Evolutionary conservation across 2,329 filamentous ascomycete genomes (phyloP).

Genomic region (Paecilomyces dactylethromorphus): DNA sequence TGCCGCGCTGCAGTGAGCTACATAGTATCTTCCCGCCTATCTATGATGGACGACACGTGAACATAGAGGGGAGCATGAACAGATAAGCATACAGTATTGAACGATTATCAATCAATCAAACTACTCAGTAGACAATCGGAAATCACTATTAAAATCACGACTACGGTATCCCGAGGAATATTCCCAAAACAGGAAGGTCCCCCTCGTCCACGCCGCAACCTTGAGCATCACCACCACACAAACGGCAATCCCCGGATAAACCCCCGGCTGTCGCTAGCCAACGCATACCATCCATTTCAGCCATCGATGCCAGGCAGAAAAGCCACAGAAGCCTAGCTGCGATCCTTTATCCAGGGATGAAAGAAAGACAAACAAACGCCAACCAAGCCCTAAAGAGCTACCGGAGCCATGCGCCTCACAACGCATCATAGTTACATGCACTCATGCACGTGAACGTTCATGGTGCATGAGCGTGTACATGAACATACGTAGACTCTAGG

Average conservation of each 20-base stretch:
- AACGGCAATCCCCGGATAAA: background rate
- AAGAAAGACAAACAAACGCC: background rate
- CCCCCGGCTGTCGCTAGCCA: background rate
- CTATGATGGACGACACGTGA: no score
- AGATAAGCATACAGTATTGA: no score
- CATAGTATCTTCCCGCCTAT: no score
- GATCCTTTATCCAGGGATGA: background rate
- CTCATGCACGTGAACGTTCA: background rate
- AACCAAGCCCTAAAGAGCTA: background rate
- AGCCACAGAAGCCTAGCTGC: background rate
- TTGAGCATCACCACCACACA: background rate
- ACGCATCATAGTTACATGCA: background rate
- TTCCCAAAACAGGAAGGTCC: background rate
- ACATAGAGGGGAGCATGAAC: no score
- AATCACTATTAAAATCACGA: no score
- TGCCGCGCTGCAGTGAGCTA: background rate
- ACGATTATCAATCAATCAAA: no score
- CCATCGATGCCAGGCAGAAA: background rate
- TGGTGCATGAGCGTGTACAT: no score
- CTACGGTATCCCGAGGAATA: background rate
- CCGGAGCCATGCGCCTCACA: background rate
- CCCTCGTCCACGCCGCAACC: background rate
- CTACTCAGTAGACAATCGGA: no score
- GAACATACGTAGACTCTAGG: background rate
- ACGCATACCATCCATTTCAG: background rate